Evolutionary conservation across 352 stramenopile species (phyloP).

Genomic region (Pythium volutum): DNA sequence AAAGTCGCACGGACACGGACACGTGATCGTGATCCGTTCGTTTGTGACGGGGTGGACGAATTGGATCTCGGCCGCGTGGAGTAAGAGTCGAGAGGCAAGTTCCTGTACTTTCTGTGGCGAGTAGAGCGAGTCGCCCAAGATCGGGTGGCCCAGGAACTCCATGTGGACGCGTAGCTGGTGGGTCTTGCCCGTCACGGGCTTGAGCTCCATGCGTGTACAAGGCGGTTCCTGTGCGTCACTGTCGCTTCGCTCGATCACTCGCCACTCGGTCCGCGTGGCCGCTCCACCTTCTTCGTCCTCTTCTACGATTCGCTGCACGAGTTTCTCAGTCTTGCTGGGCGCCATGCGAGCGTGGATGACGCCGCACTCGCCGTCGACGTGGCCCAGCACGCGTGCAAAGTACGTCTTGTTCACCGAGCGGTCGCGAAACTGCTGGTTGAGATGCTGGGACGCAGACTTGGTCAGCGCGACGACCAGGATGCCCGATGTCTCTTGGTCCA

Average conservation of each 20-base stretch:
- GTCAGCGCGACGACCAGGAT: slow-evolving; percentile 69
- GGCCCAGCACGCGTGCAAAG: slow-evolving; percentile 45
- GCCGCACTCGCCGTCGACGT: slow-evolving; percentile 26
- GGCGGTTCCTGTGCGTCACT: neutral
- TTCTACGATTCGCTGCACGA: slow-evolving; percentile 51
- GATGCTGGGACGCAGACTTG: slow-evolving; percentile 46
- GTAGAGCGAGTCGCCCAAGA: slow-evolving; percentile 92
- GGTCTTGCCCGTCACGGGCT: slow-evolving; percentile 81
- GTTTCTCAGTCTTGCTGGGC: slow-evolving; percentile 37
- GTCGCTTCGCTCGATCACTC: slow-evolving; percentile 31
- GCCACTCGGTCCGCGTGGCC: slow-evolving; percentile 26
- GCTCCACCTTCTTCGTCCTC: slow-evolving; percentile 11
- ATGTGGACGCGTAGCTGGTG: slow-evolving; percentile 96
- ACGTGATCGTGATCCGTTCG: slow-evolving; percentile 8
- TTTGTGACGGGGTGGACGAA: slow-evolving; percentile 18
- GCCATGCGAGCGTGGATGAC: slow-evolving; percentile 49
- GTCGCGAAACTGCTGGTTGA: slow-evolving; percentile 68
- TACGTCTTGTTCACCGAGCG: slow-evolving; percentile 60
- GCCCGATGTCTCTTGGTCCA: slow-evolving; percentile 75
- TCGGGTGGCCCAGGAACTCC: slow-evolving; percentile 88
- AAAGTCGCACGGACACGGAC: neutral
- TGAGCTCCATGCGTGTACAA: slow-evolving; percentile 59
- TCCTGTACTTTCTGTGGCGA: slow-evolving; percentile 37
- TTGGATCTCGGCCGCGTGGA: slow-evolving; percentile 12
- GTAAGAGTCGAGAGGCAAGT: slow-evolving; percentile 37